Base-by-base conservation (phyloP, 257 asterid species). In the Solanum chmielewskii region DNA sequence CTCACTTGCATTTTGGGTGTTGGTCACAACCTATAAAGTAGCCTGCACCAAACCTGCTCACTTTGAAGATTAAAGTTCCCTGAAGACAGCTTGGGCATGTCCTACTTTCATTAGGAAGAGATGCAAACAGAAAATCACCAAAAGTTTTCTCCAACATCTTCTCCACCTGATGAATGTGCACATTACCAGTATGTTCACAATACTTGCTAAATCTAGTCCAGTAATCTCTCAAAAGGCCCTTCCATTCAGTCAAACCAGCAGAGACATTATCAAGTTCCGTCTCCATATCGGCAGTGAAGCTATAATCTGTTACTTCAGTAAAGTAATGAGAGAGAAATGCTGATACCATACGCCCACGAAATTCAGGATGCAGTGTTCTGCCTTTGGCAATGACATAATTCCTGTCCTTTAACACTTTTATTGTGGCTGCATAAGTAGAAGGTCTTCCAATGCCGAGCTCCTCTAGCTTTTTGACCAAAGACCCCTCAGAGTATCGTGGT, bases 401-500 rank as follows among this genome's bases (percentile, higher is more conserved):
- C 87, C 99, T 92, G 92, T 97, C 98, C 90, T 94, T 93, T 85
- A 97, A 91, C 90, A 94, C 98, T 91, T 94, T 95, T 44, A 97
- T 94, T 87, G 98, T 97, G 89, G 89, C 74, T 77, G 98, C 98
- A 86, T 97, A 97, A 6, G 99, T 95, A 82, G 99, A 97, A 90
- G 99, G 99, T 89, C 99, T 93, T 89, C 99, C 99, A 52, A 97
- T 97, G 74, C 99, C 99, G 87, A 97, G 98, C 90, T 95, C 99
- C 92, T 97, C 99, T 88, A 97, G 89, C 90, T 94, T 97, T 90
- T 94, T 95, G 35, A 97, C 94, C 87, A 97, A 87, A 11, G 95
- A 90, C 42, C 95, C 99, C 91, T 97, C 98, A 9, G 97, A 89
- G 91, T 93, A 97, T 71, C 98, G 96, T 29, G 96, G 83, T 68